Evolutionary conservation across 2,329 filamentous ascomycete genomes (phyloP), one percentile per base, ranked within the genome.

Genomic region (Talaromyces rugulosus): DNA sequence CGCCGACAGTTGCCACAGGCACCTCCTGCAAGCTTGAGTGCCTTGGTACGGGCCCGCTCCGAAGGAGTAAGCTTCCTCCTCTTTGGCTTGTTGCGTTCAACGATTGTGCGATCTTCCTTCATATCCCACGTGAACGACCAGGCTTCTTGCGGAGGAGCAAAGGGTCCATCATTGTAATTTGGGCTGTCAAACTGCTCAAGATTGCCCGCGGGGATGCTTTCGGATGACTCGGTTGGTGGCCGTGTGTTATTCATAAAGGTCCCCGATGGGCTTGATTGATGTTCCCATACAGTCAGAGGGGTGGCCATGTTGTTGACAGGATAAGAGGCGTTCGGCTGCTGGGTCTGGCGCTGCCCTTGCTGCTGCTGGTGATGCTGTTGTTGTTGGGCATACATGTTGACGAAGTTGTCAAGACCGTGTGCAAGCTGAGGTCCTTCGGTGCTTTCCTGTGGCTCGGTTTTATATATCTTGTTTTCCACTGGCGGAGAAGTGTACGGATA

Each of bases 11-110:
- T 36, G 0, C 56, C 50, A 30, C 60, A 62, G 2, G 60, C 60
- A 27, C 60, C 60, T 9, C 60, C 60, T 5, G 56, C 60, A 2
- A 53, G 18, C 40, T 56, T 62, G 0, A 62, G 40, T 1, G 60
- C 60, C 40, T 44, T 58, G 4, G 16, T 31, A 16, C 40, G 60
- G 23, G 40, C 36, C 40, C 28, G 30, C 23, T 62, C 56, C 3
- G 12, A 34, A 4, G 23, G 1, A 8, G 47, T 58, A 40, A 58
- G 28, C n/a, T 61, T 59, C 12, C 47, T 31, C 12, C 60, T 47
- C 23, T 14, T 51, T 5, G 12, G 27, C n/a, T n/a, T 40, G 5
- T 27, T 40, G 5, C 18, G 18, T 3, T 28, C 27, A 9, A 36
- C 30, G 2, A 56, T 11, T 12, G 40, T 31, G 12, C 28, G 12